Percentiles rank a stretch among this genome's conserved stretches.
These are phyloP conservation scores for Mollisiaceae sp. DNA, from an alignment of 2,329 filamentous ascomycete species.

Conservation along the genomic window DNA sequence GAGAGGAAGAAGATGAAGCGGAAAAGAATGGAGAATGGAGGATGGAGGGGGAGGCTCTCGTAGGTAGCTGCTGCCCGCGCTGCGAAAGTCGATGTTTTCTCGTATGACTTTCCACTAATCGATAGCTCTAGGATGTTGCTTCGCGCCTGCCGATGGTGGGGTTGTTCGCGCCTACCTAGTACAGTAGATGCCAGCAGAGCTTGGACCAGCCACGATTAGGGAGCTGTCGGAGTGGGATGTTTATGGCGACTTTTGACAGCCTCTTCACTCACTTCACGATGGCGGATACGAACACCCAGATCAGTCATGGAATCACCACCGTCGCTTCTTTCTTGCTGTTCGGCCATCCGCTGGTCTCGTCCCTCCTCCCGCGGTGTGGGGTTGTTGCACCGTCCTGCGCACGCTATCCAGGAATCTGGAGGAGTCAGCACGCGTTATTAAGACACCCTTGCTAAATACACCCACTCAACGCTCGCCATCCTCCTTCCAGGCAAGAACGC, in stretches of 20 bases:
- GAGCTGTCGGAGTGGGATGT: constrained; percentile 1
- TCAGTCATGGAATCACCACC: neutral
- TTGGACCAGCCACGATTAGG: neutral
- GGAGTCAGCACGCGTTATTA: constrained; percentile 10
- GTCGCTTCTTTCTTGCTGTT: neutral
- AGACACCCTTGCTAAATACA: neutral
- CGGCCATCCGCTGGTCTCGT: neutral
- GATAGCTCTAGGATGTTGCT: neutral
- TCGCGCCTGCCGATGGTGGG: constrained; percentile 10
- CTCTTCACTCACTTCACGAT: neutral
- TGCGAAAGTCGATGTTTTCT: neutral
- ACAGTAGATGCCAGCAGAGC: neutral
- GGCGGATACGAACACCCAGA: neutral
- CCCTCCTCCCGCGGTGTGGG: neutral
- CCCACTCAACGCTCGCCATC: neutral
- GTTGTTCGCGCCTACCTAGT: neutral
- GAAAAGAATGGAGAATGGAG: neutral
- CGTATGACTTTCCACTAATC: constrained; percentile 12
- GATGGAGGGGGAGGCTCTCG: neutral
- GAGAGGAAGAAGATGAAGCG: neutral
- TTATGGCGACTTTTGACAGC: neutral
- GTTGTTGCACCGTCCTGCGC: constrained; percentile 9
- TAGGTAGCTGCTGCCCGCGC: neutral
- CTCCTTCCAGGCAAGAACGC: neutral
- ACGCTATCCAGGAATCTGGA: constrained; percentile 13